These are phyloP conservation scores for Digitaria exilis DNA, from an alignment of 202 grass and related monocot species.

Conservation along the genomic window DNA sequence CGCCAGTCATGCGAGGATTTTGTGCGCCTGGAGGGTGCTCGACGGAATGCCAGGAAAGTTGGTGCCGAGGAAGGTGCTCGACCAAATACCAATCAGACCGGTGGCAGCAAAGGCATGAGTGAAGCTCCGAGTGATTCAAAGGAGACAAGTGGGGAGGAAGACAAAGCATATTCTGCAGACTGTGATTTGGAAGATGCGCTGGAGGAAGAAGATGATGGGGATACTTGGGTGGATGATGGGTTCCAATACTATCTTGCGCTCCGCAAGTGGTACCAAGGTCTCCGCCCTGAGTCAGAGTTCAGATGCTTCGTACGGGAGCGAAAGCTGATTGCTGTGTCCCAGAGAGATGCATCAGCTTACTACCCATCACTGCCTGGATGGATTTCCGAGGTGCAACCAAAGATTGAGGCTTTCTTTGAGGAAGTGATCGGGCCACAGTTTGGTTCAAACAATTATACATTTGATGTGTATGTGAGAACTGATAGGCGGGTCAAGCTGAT, in stretches of 20 bases:
- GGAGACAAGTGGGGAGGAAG: background rate
- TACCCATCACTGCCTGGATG: constrained; percentile 69
- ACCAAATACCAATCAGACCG: background rate
- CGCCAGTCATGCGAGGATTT: constrained; percentile 52
- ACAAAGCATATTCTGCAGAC: background rate
- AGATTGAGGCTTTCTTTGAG: constrained; percentile 59
- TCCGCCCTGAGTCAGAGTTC: constrained; percentile 86
- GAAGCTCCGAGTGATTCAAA: background rate
- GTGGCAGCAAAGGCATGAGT: background rate
- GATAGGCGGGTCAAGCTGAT: constrained; percentile 68
- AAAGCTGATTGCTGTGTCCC: constrained; percentile 63
- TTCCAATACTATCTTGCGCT: constrained; percentile 78
- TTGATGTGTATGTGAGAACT: constrained; percentile 71
- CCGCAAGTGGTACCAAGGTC: constrained; percentile 74
- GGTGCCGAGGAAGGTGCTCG: background rate
- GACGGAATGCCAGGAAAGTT: background rate
- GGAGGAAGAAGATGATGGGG: constrained; percentile 1
- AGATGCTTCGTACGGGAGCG: constrained; percentile 68
- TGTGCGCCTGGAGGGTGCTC: constrained; percentile 11
- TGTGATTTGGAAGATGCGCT: background rate
- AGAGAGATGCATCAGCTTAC: constrained; percentile 87
- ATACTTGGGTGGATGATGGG: constrained; percentile 48
- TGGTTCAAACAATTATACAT: constrained; percentile 59
- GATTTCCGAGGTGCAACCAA: constrained; percentile 47
- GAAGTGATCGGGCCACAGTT: constrained; percentile 59